phyloP scores from a whole-genome alignment of 176 grass and related monocot genomes.

The Secale cereale region DNA sequence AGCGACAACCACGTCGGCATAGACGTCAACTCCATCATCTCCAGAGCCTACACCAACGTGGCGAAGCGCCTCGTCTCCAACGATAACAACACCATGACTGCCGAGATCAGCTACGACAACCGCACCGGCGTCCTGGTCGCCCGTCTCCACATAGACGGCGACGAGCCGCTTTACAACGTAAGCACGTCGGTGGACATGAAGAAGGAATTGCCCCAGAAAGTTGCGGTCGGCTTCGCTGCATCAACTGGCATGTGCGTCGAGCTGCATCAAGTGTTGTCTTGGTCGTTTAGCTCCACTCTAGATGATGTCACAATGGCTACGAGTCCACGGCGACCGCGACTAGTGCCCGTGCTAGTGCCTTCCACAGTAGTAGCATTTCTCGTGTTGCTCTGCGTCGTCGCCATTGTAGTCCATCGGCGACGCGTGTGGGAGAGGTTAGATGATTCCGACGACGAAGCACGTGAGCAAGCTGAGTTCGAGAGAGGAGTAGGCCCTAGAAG shows the following conservation, averaged over 20 bases:
- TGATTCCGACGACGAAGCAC: neutral
- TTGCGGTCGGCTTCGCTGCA: slow-evolving; percentile 32
- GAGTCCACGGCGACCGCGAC: no score
- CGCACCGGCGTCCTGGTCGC: neutral
- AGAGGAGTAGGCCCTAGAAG: neutral
- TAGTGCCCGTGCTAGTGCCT: neutral
- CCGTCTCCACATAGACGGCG: neutral
- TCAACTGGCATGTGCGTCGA: neutral
- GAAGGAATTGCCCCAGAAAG: neutral
- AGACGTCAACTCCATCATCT: neutral
- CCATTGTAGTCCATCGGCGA: neutral
- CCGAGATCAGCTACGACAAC: slow-evolving; percentile 21
- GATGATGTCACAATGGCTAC: neutral
- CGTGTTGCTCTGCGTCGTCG: neutral
- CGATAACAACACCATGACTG: neutral
- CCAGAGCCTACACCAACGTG: neutral
- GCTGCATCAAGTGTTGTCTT: neutral
- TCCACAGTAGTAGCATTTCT: neutral
- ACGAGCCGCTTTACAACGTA: neutral
- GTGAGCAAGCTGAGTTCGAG: neutral
- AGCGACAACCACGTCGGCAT: no score
- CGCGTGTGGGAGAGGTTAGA: neutral
- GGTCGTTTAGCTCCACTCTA: neutral
- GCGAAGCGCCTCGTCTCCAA: neutral
- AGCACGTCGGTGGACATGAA: neutral